These are phyloP conservation scores for Cotoneaster glaucophyllus DNA, from an alignment of 306 rosid genomes.

Conservation along the genomic window DNA sequence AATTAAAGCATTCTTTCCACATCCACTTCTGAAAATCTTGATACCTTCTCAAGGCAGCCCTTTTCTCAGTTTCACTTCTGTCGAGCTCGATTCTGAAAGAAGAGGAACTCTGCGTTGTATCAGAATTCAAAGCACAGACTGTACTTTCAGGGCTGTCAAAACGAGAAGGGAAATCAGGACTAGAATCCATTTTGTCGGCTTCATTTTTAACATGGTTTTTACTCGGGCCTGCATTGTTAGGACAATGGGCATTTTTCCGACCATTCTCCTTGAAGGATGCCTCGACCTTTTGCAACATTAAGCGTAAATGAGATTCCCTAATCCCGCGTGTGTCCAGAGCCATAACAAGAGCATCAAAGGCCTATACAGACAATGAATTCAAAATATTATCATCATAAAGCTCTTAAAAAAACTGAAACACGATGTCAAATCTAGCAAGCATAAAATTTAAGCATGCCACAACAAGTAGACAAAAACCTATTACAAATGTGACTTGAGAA, in stretches of 20 bases:
- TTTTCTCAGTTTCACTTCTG: constrained; percentile 68
- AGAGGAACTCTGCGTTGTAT: constrained; percentile 47
- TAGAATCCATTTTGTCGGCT: constrained; percentile 36
- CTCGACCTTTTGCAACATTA: constrained; percentile 88
- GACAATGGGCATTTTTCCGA: constrained; percentile 33
- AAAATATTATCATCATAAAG: too few relatives aligned
- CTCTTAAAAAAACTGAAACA: neutral
- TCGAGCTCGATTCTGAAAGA: constrained; percentile 82
- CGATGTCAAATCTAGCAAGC: neutral
- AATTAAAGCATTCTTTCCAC: constrained; percentile 73
- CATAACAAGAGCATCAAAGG: constrained; percentile 65
- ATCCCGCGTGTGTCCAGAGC: constrained; percentile 85
- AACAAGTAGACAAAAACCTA: neutral
- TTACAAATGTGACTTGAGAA: neutral
- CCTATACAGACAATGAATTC: constrained; percentile 41
- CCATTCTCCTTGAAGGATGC: constrained; percentile 69
- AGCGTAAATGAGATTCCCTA: constrained; percentile 90
- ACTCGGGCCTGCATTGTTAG: constrained; percentile 23
- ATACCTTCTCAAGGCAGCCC: constrained; percentile 65
- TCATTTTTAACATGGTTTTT: constrained; percentile 42
- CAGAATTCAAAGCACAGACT: constrained; percentile 53
- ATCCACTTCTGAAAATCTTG: constrained; percentile 90
- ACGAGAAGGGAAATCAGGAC: constrained; percentile 34
- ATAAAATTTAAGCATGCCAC: neutral
- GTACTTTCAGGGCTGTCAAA: constrained; percentile 73